Conservation (phyloP, 2,329 filamentous ascomycete species). For the Huntiella savannae region DNA sequence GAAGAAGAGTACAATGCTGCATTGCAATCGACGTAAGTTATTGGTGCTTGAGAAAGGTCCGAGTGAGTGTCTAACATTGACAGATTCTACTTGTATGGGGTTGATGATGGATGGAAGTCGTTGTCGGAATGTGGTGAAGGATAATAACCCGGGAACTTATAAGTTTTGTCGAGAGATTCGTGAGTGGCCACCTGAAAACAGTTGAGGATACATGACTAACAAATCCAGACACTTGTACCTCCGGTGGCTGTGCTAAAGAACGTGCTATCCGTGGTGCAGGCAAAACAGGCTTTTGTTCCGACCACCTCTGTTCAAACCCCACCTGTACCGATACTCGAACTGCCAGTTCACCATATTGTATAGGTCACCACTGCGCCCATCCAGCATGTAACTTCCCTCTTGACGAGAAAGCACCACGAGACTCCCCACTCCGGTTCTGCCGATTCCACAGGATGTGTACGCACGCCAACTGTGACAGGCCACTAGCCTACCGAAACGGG, state of each 20-base stretch:
- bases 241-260: slow-evolving; percentile 11
- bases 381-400: slow-evolving; percentile 12
- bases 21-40: slow-evolving; percentile 8
- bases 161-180: slow-evolving; percentile 13
- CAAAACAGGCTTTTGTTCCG: slow-evolving; percentile 13
- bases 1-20: slow-evolving; percentile 2
- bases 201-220: not conserved
- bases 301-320: slow-evolving; percentile 14
- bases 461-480: slow-evolving; percentile 11
- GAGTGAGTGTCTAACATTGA: not conserved
- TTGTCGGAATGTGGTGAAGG: slow-evolving; percentile 14
- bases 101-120: slow-evolving; percentile 2
- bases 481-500: slow-evolving; percentile 9
- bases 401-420: slow-evolving; percentile 1
- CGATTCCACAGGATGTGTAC: slow-evolving; percentile 14
- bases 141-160: slow-evolving; percentile 13
- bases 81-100: slow-evolving; percentile 12
- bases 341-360: slow-evolving; percentile 10
- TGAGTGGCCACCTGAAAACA: slow-evolving; percentile 6
- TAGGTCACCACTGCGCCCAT: slow-evolving; percentile 13
- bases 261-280: slow-evolving; percentile 1
- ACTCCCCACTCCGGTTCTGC: slow-evolving; percentile 13
- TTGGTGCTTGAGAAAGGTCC: not conserved
- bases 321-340: slow-evolving; percentile 10
- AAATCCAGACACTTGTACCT: slow-evolving; percentile 13